Evolutionary conservation across 495 filamentous ascomycete species (phyloP), one percentile per base, ranked within the genome.

Genomic region (Friedmanniomyces endolithicus): DNA sequence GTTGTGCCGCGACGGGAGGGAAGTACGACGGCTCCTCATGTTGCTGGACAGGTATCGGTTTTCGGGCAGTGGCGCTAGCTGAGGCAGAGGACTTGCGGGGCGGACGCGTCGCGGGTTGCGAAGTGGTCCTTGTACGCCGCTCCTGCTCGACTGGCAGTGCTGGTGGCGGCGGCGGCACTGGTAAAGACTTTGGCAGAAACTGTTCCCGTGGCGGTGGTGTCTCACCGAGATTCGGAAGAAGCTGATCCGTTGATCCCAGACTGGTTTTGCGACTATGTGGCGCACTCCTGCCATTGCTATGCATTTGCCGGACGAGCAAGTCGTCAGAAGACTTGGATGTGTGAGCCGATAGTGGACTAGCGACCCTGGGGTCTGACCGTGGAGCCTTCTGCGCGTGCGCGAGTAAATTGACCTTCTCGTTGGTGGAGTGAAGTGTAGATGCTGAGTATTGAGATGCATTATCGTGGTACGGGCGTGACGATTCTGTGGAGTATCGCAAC

Each of bases 351-450:
- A 58, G 40, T 1, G 55, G 48, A 31, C 57, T 50, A 23, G 31
- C 45, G 22, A 55, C 46, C 16, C 29, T 33, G n/a, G 59, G 51
- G 33, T 45, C 39, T 16, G 83, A 84, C 35, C 73, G 75, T 17
- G 84, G 79, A 77, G 85, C 84, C 16, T 73, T 65, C 52, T 80
- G 77, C 23, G 84, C 83, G 64, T 84, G 81, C 29, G 68, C 67
- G 24, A 86, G 63, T 22, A 87, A 70, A 49, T 74, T 75, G n/a
- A 78, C 73, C 48, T 79, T 77, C 68, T 79, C 74, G 53, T 82
- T 77, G 23, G 70, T 69, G 17, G 76, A 77, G 33, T 64, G 65
- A 31, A 53, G 57, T 37, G 67, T 78, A 23, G 74, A 79, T 24
- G 75, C 78, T 29, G 77, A 78, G 59, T 83, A 79, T 59, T 81